Conservation (phyloP, 1,284 basidiomycete species). For the Mixia osmundae region DNA sequence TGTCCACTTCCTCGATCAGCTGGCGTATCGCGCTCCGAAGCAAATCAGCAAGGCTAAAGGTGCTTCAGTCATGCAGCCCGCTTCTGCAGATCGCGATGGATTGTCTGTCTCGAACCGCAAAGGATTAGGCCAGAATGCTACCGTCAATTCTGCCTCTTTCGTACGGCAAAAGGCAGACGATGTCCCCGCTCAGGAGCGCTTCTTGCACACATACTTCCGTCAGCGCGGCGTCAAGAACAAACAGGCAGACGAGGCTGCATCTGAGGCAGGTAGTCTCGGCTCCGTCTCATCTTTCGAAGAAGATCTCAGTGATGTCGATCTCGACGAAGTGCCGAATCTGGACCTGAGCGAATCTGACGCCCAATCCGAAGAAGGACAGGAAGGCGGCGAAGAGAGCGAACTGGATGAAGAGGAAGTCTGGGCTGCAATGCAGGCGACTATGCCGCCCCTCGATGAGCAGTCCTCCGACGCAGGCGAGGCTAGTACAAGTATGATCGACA, state of each 20-base stretch:
- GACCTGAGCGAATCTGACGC: too few species aligned
- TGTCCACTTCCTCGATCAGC: slow-evolving; percentile 67
- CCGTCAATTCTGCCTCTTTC: slow-evolving; percentile 58
- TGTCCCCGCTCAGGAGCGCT: slow-evolving; percentile 58
- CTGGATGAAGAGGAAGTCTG: slow-evolving; percentile 23
- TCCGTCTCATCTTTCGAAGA: slow-evolving; percentile 9
- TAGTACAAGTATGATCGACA: slow-evolving; percentile 8
- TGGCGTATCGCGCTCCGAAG: slow-evolving; percentile 91
- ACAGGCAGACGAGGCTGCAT: slow-evolving; percentile 23
- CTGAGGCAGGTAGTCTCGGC: slow-evolving; percentile 24
- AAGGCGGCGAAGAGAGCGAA: slow-evolving; percentile 6
- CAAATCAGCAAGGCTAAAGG: slow-evolving; percentile 45
- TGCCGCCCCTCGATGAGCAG: slow-evolving; percentile 19
- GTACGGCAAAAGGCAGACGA: slow-evolving; percentile 46
- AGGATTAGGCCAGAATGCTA: slow-evolving; percentile 23
- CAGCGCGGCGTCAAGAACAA: slow-evolving; percentile 20
- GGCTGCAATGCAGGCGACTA: slow-evolving; percentile 24
- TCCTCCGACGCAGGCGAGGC: slow-evolving; percentile 14
- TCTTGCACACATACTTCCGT: slow-evolving; percentile 31
- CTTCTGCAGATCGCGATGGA: slow-evolving; percentile 33
- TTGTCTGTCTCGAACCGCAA: slow-evolving; percentile 47
- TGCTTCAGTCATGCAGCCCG: slow-evolving; percentile 86
- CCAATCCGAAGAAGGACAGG: slow-evolving; percentile 9
- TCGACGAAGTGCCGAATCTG: slow-evolving; percentile 1
- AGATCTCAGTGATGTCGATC: slow-evolving; percentile 4